phyloP scores from a whole-genome alignment of 2,329 filamentous ascomycete genomes.

The Parascedosporium putredinis region DNA sequence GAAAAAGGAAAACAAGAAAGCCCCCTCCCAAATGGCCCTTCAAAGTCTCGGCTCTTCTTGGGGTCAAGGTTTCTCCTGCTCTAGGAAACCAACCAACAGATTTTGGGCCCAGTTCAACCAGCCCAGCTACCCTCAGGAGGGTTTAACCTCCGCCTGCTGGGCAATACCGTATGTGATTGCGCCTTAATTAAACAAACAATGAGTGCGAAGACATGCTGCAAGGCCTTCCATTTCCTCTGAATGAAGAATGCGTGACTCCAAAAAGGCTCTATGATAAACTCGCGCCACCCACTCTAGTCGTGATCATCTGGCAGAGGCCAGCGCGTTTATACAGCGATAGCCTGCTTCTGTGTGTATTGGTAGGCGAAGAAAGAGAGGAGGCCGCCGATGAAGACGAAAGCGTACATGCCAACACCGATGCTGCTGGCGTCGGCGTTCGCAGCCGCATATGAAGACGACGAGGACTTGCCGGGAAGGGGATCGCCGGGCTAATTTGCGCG shows the following conservation, averaged over 20 bases:
- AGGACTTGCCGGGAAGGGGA: conserved; percentile 56
- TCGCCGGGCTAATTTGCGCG: conserved; percentile 55
- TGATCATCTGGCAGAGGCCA: neutral
- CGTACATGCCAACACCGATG: conserved; percentile 72
- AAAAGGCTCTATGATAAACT: neutral
- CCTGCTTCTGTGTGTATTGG: conserved; percentile 63
- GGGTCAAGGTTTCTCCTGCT: neutral
- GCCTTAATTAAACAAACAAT: neutral
- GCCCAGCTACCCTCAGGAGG: neutral
- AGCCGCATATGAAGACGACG: conserved; percentile 36
- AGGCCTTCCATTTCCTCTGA: neutral
- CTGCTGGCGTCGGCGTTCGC: conserved; percentile 40
- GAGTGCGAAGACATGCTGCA: neutral
- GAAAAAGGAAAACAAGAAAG: too few species aligned
- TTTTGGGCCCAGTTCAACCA: neutral
- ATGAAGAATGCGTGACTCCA: neutral
- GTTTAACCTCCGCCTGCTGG: too few species aligned
- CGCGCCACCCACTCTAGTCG: neutral
- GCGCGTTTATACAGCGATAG: conserved; percentile 6
- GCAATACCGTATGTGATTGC: neutral
- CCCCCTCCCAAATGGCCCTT: neutral
- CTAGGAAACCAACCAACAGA: neutral
- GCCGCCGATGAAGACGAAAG: conserved; percentile 67
- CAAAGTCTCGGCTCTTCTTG: neutral
- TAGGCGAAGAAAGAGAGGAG: conserved; percentile 69